These are phyloP conservation scores for Penicillium sp. DNA, from an alignment of 2,329 filamentous ascomycete species.

Conservation along the genomic window DNA sequence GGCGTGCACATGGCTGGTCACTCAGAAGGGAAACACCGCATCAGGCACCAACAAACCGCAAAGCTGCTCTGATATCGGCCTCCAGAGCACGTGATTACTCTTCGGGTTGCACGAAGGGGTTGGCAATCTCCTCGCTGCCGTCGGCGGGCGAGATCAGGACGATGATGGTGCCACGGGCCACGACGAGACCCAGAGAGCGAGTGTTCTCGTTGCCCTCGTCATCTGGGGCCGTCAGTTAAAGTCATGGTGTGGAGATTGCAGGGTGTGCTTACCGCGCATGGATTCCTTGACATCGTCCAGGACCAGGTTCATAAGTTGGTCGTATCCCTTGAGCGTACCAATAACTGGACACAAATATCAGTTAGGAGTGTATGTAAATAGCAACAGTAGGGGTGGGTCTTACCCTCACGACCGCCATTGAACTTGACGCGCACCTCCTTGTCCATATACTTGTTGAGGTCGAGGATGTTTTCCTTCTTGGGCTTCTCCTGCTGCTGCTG, in stretches of 20 bases:
- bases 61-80: too few relatives aligned
- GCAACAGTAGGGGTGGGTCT: too few relatives aligned
- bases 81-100: too few relatives aligned
- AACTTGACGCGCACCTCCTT: slow-evolving; percentile 94
- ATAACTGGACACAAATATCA: slow-evolving; percentile 61
- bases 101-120: slow-evolving; percentile 74
- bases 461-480: slow-evolving; percentile 98
- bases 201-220: slow-evolving; percentile 83
- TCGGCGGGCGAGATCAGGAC: slow-evolving; percentile 88
- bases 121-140: slow-evolving; percentile 89
- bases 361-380: too few relatives aligned
- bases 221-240: slow-evolving; percentile 49
- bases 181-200: slow-evolving; percentile 72
- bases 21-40: too few relatives aligned
- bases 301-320: slow-evolving; percentile 96
- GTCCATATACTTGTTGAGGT: slow-evolving; percentile 92
- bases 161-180: slow-evolving; percentile 82
- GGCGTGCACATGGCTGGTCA: too few relatives aligned
- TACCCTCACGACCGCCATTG: slow-evolving; percentile 58
- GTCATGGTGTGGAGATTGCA: neutral
- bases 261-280: slow-evolving; percentile 68
- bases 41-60: too few relatives aligned
- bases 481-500: slow-evolving; percentile 67
- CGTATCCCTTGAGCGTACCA: slow-evolving; percentile 86
- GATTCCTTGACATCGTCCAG: slow-evolving; percentile 87